Conservation (phyloP, 148 eudicot species). For the Gaultheria prostrata region DNA sequence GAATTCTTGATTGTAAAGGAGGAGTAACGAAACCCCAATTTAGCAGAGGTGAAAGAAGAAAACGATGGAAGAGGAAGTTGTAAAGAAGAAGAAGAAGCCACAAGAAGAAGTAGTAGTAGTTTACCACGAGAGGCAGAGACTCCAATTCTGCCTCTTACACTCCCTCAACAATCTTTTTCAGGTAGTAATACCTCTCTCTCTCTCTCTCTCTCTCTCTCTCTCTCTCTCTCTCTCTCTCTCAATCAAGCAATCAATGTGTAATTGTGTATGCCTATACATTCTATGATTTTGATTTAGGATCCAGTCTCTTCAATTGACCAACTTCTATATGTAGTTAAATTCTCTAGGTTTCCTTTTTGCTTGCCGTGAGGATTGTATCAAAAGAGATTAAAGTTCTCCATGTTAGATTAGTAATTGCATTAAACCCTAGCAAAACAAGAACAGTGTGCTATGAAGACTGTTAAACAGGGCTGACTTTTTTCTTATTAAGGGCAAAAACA, state of each 20-base stretch:
- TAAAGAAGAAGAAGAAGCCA: background rate
- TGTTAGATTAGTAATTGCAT: background rate
- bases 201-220: background rate
- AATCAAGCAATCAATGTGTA: background rate
- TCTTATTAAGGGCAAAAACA: background rate
- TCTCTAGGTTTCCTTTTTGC: background rate
- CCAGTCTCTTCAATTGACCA: background rate
- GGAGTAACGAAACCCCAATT: background rate
- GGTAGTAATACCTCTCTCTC: conserved; percentile 38
- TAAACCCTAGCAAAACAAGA: background rate
- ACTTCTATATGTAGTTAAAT: background rate
- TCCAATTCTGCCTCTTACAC: conserved; percentile 87
- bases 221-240: background rate
- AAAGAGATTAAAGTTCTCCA: background rate
- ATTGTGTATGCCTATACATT: background rate
- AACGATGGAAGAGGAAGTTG: conserved; percentile 28
- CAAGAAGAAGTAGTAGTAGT: conserved; percentile 36
- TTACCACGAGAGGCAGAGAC: conserved; percentile 82
- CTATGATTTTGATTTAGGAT: background rate
- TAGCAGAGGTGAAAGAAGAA: background rate
- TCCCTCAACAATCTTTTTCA: conserved; percentile 96
- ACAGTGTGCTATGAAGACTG: background rate
- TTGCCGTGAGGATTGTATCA: background rate
- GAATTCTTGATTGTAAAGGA: background rate
- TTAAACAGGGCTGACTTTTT: background rate